Evolutionary conservation across 2,329 filamentous ascomycete genomes (phyloP).

Genomic region (Emmonsia crescens): DNA sequence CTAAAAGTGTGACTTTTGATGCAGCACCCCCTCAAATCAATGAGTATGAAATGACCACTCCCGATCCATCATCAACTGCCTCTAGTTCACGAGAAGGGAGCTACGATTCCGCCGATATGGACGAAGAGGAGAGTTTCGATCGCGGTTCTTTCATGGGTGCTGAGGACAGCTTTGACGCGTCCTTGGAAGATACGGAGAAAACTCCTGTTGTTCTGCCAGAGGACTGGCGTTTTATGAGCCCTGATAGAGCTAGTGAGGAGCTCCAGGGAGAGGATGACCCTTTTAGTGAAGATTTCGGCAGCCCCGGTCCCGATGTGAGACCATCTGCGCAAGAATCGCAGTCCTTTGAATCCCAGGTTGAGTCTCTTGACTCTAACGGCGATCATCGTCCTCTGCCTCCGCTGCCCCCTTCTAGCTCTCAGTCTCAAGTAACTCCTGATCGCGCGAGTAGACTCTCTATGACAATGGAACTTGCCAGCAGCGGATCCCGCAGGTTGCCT

Average conservation of each 20-base stretch:
- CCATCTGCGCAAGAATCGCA: conserved; percentile 28
- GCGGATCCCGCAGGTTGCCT: conserved; percentile 57
- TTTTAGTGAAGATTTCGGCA: conserved; percentile 53
- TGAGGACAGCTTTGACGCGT: conserved; percentile 91
- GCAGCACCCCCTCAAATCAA: conserved; percentile 87
- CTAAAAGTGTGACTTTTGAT: conserved; percentile 97
- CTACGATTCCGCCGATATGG: conserved; percentile 69
- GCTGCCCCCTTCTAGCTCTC: conserved; percentile 48
- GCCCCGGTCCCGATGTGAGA: conserved; percentile 52
- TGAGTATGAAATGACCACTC: conserved; percentile 96
- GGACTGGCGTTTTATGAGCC: conserved; percentile 79
- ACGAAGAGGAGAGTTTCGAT: conserved; percentile 53
- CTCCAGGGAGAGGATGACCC: conserved; percentile 51
- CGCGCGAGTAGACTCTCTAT: conserved; percentile 53
- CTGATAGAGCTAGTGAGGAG: conserved; percentile 47
- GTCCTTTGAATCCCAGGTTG: conserved; percentile 47
- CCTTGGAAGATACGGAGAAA: conserved; percentile 90
- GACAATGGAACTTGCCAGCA: conserved; percentile 61
- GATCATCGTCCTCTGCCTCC: conserved; percentile 80
- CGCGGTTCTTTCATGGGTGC: conserved; percentile 50
- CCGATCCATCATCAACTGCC: conserved; percentile 83
- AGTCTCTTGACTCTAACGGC: conserved; percentile 65
- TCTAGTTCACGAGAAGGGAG: conserved; percentile 87
- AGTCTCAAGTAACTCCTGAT: conserved; percentile 21
- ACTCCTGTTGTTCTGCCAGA: conserved; percentile 96